Conservation (phyloP, 108 stramenopile genomes). For the Bacterosira constricta region DNA sequence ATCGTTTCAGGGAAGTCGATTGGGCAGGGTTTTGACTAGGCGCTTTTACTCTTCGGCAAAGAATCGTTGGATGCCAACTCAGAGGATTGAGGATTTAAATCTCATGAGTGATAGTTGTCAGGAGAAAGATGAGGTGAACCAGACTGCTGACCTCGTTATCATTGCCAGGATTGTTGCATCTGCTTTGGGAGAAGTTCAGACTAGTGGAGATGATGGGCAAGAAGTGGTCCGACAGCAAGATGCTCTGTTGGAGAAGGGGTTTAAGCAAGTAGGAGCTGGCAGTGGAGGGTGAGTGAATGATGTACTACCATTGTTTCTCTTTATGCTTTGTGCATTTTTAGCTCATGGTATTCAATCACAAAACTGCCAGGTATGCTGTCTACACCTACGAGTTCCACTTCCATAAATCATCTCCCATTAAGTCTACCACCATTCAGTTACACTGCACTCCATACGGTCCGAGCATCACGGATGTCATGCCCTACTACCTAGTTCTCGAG, state of each 20-base stretch:
- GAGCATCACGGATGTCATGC: conserved; percentile 66
- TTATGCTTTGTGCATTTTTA: neutral
- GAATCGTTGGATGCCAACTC: conserved; percentile 68
- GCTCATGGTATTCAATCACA: neutral
- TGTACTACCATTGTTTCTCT: neutral
- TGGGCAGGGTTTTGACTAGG: conserved; percentile 64
- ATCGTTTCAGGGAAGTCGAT: conserved; percentile 69
- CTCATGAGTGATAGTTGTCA: conserved; percentile 60
- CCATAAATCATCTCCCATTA: neutral
- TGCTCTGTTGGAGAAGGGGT: conserved; percentile 33
- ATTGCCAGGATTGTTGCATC: conserved; percentile 61
- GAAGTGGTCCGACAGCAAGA: conserved; percentile 28
- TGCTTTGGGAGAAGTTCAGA: conserved; percentile 61
- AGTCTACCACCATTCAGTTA: conserved; percentile 39
- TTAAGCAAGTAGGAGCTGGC: conserved; percentile 42
- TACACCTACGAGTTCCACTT: conserved; percentile 36
- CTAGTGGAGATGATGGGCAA: conserved; percentile 16
- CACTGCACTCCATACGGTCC: conserved; percentile 81
- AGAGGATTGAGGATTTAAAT: conserved; percentile 55
- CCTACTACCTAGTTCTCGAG: conserved; percentile 69
- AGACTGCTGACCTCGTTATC: conserved; percentile 51
- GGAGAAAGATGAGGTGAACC: conserved; percentile 60
- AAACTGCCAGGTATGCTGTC: conserved; percentile 59
- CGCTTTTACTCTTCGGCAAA: conserved; percentile 42
- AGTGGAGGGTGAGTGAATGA: conserved; percentile 39